Conservation (phyloP, 257 asterid genomes). For the Handroanthus guayacan region DNA sequence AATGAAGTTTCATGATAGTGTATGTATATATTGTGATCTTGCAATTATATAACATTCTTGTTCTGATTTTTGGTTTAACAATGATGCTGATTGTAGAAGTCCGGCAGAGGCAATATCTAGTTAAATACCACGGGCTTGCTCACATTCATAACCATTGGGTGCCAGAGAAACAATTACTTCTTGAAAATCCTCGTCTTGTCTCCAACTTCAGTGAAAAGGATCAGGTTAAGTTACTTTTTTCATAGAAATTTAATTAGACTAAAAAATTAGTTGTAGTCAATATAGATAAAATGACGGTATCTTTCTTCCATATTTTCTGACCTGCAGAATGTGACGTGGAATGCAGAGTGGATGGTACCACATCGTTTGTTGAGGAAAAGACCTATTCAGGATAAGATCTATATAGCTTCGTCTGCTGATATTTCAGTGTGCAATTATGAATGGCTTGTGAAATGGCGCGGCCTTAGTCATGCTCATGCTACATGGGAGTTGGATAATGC, state of each 20-base stretch:
- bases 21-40: no score
- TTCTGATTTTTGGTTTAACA: conserved; percentile 32
- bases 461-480: conserved; percentile 66
- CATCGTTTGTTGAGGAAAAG: conserved; percentile 69
- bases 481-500: conserved; percentile 78
- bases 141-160: conserved; percentile 82
- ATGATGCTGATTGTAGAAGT: conserved; percentile 52
- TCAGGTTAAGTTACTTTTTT: conserved; percentile 48
- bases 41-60: neutral
- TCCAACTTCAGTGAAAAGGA: conserved; percentile 48
- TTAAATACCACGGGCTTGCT: conserved; percentile 75
- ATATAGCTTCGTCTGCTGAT: conserved; percentile 41
- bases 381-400: conserved; percentile 47
- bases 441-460: conserved; percentile 84
- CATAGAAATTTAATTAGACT: conserved; percentile 7
- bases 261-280: conserved; percentile 5
- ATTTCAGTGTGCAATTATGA: conserved; percentile 55
- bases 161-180: conserved; percentile 58
- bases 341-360: conserved; percentile 67
- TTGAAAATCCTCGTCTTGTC: conserved; percentile 53
- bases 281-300: conserved; percentile 3
- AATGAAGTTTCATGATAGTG: no score
- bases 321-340: conserved; percentile 61
- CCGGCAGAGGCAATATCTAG: conserved; percentile 75
- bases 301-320: conserved; percentile 26